Evolutionary conservation across 1,284 basidiomycete genomes (phyloP), one percentile per base, ranked within the genome.

Genomic region (Puccinia horiana): DNA sequence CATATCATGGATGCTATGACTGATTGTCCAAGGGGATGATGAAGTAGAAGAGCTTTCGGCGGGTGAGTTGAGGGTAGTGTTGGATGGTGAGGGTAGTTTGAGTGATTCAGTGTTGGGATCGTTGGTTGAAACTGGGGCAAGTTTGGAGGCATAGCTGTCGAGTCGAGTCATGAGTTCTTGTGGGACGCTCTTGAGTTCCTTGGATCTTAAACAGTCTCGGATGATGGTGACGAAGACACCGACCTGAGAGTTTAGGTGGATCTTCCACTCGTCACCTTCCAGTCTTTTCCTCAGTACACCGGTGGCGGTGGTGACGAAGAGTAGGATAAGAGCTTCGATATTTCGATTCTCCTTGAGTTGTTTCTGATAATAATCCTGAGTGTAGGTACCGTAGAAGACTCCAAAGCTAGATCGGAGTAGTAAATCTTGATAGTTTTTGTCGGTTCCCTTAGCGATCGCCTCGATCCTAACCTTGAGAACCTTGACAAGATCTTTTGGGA

Each of bases 291-390:
- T 86, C 23, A 85, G 80, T 32, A 85, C 81, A 32, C 91, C 90
- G 0, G 93, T 94, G 4, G 95, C 93, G 65, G 94, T 92, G 1
- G 95, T 94, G 20, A 96, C 95, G 85, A 98, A 98, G 89, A 93
- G 93, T 76, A 99, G 90, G 83, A 99, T 96, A 82, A 99, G 91
- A 84, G 98, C 95, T 88, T 99, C 97, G 77, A 98, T 93, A 88
- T 96, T 97, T 70, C 97, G 90, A 85, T 95, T 96, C 87, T 98
- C 95, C 87, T 95, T 94, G 91, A 98, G 92, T 85, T 95, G 93
- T 61, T 91, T 90, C 83, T 93, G 91, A 88, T 96, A 96, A 44
- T 89, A 90, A 73, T 93, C 92, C 83, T 94, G 92, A 86, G 92
- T 92, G 87, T 83, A 85, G 26, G 83, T 85, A 6, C 92, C 92